A percentile compares a stretch with the other conserved stretches of the same genome.
Conservation (phyloP, 192 early-diverging fungal species). For the Podila clonocystis region DNA sequence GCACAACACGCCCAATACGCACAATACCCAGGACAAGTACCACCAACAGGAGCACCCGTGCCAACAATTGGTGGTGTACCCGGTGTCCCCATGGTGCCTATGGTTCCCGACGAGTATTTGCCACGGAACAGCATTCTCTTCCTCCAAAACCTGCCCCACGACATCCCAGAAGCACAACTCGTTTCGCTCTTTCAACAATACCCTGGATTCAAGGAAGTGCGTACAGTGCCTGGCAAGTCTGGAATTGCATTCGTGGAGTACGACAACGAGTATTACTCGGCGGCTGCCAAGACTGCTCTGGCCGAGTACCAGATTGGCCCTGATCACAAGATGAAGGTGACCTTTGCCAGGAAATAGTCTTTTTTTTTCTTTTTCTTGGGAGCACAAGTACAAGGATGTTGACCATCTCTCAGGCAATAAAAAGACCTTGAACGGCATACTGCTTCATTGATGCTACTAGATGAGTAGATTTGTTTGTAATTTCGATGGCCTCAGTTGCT, state of each 20-base stretch:
- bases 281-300: conserved; percentile 79
- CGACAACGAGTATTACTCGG: conserved; percentile 83
- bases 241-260: conserved; percentile 98
- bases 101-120: conserved; percentile 77
- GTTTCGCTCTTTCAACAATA: conserved; percentile 81
- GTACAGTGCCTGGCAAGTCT: conserved; percentile 89
- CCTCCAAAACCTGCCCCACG: conserved; percentile 85
- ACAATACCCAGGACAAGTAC: conserved; percentile 6
- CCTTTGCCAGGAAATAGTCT: conserved; percentile 80
- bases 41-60: conserved; percentile 8
- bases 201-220: conserved; percentile 96
- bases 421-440: too few relatives aligned
- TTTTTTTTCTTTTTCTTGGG: neutral
- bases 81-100: conserved; percentile 29
- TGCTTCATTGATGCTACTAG: too few relatives aligned
- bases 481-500: too few relatives aligned
- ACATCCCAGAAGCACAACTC: conserved; percentile 71
- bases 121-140: conserved; percentile 96
- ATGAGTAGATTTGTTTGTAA: too few relatives aligned
- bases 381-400: too few relatives aligned
- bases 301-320: conserved; percentile 69
- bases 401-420: too few relatives aligned
- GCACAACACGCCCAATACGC: conserved; percentile 22
- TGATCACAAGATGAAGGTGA: conserved; percentile 82
- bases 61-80: neutral